Base-by-base conservation (phyloP, 176 grass and related monocot species). In the Aegilops tauschii region DNA sequence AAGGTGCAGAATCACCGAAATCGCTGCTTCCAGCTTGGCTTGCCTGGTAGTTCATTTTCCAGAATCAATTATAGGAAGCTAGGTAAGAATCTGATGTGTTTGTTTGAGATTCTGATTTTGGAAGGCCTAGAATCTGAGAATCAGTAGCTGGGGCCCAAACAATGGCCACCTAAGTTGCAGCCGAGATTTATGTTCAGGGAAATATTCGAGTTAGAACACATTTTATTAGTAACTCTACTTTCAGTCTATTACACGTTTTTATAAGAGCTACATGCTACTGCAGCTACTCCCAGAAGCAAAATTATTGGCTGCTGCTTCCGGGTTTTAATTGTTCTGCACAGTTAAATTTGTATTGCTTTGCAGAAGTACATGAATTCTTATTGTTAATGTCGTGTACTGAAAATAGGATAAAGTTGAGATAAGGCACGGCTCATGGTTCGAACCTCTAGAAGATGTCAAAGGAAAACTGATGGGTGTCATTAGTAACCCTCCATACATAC, bases 401-500 rank as follows among this genome's bases (percentile, higher is more conserved):
- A 79, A 77, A 34, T 69, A 98, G 94, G 97, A 89, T 79, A 96
- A 90, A 90, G 83, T 98, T 87, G 92, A 96, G 81, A 82, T 96
- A 87, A 94, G 92, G 80, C 86, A 87, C 4, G 97, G 97, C 17
- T 89, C 90, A 8, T 98, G 97, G 97, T 98, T 98, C 1, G 82
- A 94, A 67, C 90, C 97, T 65, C 82, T 98, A 21, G 70, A 90
- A 85, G 92, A 96, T 85, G 49, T 93, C 27, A 91, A 90, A 85
- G 94, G 92, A 84, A 96, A 96, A 69, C 85, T 98, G 12, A 85
- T 73, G 14, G 94, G 97, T 32, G 78, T 96, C 64, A 91, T 98
- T 63, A 98, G 97, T 80, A 98, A 98, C 62, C 97, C 97, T 77
- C 97, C 94, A 32, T 98, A 98, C 62, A 94, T 93, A 86, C 97